Conservation (phyloP, 352 stramenopile genomes). For the Globisporangium abappressorium region DNA sequence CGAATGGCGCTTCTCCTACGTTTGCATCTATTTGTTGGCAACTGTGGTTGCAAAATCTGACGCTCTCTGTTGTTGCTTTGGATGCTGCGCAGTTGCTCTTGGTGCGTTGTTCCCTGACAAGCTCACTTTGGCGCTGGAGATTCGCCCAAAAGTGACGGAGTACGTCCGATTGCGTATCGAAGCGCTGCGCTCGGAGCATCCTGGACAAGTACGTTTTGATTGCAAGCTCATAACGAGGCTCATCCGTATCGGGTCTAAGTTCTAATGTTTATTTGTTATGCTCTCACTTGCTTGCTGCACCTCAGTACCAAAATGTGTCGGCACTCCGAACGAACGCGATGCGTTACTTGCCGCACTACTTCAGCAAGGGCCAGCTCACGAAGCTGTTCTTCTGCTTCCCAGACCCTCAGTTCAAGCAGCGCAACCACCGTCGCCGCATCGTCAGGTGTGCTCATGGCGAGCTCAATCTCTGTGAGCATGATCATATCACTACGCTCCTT, state of each 20-base stretch:
- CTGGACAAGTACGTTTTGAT: slow-evolving; percentile 30
- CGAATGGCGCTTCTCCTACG: background rate
- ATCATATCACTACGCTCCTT: too few species aligned
- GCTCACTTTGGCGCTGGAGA: slow-evolving; percentile 96
- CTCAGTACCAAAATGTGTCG: slow-evolving; percentile 94
- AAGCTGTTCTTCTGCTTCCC: slow-evolving; percentile 99
- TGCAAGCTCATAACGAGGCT: background rate
- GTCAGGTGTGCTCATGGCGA: slow-evolving; percentile 50
- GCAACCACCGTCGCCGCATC: slow-evolving; percentile 95
- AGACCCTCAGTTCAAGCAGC: slow-evolving; percentile 99
- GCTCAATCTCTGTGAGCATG: background rate
- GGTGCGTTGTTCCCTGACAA: slow-evolving; percentile 91
- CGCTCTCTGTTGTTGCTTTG: background rate
- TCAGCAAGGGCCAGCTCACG: slow-evolving; percentile 82
- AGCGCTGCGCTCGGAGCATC: slow-evolving; percentile 74
- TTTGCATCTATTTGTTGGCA: background rate
- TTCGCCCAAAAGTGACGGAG: slow-evolving; percentile 94
- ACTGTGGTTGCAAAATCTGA: background rate
- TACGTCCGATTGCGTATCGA: slow-evolving; percentile 92
- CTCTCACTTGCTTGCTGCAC: background rate
- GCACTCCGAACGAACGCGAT: slow-evolving; percentile 97
- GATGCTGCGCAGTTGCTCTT: slow-evolving; percentile 74
- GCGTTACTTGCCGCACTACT: slow-evolving; percentile 88
- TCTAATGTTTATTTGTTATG: background rate
- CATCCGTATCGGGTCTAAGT: background rate